Percentiles rank a stretch among this genome's conserved stretches.
These are phyloP conservation scores for Cenchrus americanus DNA, from an alignment of 176 grass and related monocot species.

Conservation along the genomic window DNA sequence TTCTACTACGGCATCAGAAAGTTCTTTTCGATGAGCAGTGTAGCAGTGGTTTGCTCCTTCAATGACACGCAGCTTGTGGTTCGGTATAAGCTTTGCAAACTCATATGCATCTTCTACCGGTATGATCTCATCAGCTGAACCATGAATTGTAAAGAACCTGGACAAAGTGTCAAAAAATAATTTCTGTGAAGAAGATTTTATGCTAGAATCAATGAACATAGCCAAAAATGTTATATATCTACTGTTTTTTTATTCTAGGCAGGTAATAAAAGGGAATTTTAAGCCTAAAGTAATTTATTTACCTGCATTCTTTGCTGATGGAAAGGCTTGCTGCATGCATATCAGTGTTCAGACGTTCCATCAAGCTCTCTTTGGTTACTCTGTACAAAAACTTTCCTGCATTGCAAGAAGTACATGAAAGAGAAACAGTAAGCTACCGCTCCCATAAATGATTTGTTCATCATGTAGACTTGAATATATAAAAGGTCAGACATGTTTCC, in stretches of 20 bases:
- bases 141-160: conserved; percentile 85
- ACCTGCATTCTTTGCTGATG: conserved; percentile 87
- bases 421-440: background rate
- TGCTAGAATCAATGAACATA: background rate
- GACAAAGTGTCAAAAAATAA: background rate
- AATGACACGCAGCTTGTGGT: conserved; percentile 73
- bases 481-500: background rate
- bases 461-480: conserved; percentile 8
- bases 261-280: background rate
- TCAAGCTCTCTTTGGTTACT: conserved; percentile 79
- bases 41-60: conserved; percentile 90
- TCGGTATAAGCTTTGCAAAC: conserved; percentile 76
- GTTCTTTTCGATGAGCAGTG: conserved; percentile 65
- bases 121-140: conserved; percentile 77
- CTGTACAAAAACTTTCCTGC: conserved; percentile 58
- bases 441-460: background rate
- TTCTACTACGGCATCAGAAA: conserved; percentile 58
- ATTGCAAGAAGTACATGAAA: conserved; percentile 11
- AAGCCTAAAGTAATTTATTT: conserved; percentile 15
- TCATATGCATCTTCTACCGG: conserved; percentile 80
- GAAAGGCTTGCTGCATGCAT: conserved; percentile 69
- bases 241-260: background rate
- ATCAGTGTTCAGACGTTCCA: conserved; percentile 76
- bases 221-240: background rate
- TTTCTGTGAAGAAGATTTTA: background rate